Base-by-base conservation (phyloP, 768 basidiomycete genomes). In the Lactarius indigo region DNA sequence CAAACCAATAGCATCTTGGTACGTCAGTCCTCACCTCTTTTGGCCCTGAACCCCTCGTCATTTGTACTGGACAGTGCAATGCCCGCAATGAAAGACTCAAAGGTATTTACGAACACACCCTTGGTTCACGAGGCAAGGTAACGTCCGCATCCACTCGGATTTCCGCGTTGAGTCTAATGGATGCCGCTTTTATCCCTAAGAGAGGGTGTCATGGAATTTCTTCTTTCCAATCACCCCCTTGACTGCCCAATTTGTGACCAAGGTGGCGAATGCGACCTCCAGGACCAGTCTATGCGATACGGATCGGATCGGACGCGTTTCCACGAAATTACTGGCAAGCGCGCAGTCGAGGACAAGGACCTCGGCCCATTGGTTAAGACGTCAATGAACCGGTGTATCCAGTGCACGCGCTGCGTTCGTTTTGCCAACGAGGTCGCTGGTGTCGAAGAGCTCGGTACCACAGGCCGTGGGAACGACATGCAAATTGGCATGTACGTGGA, bases 391-490 rank as follows among this genome's bases (percentile, higher is more conserved):
- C 88, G 97, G 44, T 98, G 97, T 80, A 98, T 99, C 72, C 97
- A 99, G 78, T 99, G 97, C 80, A 99, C 97, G 5, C 94, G 97
- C 66, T 99, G 97, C 78, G 92, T 98, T 31, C 92, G 97, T 59
- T 99, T 99, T 75, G 96, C 97, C 33, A 99, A 98, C 79, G 97
- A 99, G 76, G 96, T 98, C 55, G 97, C 97, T 1, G 97, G 97
- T 63, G 95, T 98, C 9, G 95, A 98, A 79, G 96, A 98, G 73
- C 81, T 99, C 28, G 97, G 97, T 54, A 95, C 95, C 3, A 96
- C 95, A 3, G 97, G 97, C 13, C 90, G 96, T 67, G 97, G 97
- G 58, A 98, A 99, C 76, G 95, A 96, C 81, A 82, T 99, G 81
- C 95, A 98, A 80, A 98, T 99, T 73, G 96, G 96, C 67, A 98